A percentile compares a stretch with the other conserved stretches of the same genome.
These are phyloP conservation scores for Dissophora ornata DNA, from an alignment of 192 early-diverging fungal genomes.

Conservation along the genomic window DNA sequence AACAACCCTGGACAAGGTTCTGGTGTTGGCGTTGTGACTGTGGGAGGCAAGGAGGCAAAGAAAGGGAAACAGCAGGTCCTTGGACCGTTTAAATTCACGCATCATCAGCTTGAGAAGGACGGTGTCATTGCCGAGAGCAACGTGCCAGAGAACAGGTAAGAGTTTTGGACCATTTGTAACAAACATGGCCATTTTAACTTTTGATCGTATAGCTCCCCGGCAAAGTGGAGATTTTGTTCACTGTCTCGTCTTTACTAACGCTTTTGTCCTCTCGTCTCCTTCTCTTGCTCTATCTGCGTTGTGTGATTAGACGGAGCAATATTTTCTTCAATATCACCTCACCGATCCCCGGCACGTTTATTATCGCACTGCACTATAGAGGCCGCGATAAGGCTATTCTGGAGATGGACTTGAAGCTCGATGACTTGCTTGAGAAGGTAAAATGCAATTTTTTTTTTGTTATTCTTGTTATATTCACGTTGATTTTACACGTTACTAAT, in stretches of 20 bases:
- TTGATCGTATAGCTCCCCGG: too few relatives aligned
- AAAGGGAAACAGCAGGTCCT: constrained; percentile 62
- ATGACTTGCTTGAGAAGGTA: constrained; percentile 83
- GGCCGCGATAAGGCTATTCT: constrained; percentile 92
- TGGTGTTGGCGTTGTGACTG: constrained; percentile 74
- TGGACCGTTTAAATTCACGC: constrained; percentile 87
- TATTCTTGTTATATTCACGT: constrained; percentile 3
- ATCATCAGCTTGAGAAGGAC: constrained; percentile 87
- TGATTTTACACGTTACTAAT: too few relatives aligned
- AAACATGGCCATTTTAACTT: too few relatives aligned
- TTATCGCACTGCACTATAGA: constrained; percentile 91
- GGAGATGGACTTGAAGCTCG: constrained; percentile 95
- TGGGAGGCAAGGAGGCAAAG: constrained; percentile 62
- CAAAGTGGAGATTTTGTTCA: too few relatives aligned
- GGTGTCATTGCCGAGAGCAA: constrained; percentile 93
- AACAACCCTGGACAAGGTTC: constrained; percentile 39
- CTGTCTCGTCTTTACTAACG: neutral
- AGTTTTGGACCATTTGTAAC: too few relatives aligned
- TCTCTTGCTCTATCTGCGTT: neutral
- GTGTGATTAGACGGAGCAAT: constrained; percentile 69
- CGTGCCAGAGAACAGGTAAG: constrained; percentile 88
- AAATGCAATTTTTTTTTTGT: constrained; percentile 55
- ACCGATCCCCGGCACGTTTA: constrained; percentile 89
- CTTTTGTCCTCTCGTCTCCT: neutral
- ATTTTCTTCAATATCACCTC: constrained; percentile 92